Percentiles rank a stretch among this genome's conserved stretches.
Conservation (phyloP, 164 flowering plant species). For the Magnolia changhungtana region DNA sequence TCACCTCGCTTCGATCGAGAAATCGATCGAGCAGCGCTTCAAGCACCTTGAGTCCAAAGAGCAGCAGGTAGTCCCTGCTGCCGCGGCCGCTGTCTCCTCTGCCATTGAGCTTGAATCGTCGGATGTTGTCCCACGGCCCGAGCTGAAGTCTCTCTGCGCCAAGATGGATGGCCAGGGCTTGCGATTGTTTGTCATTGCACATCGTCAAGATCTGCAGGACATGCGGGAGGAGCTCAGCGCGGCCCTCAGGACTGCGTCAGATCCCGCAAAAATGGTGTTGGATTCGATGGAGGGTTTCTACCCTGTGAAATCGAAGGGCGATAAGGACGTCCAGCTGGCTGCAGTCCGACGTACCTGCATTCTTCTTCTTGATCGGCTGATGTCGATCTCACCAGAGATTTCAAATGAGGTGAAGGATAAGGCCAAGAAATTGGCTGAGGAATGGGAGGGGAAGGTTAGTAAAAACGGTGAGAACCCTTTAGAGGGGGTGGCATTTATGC, state of each 20-base stretch:
- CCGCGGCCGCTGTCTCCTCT: background rate
- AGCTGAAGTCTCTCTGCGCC: conserved; percentile 39
- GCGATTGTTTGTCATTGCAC: conserved; percentile 28
- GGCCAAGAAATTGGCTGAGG: conserved; percentile 46
- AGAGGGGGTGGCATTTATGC: conserved; percentile 47
- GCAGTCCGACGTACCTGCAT: conserved; percentile 33
- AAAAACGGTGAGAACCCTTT: conserved; percentile 23
- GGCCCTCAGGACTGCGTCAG: conserved; percentile 39
- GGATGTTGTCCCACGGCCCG: conserved; percentile 27
- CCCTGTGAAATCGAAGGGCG: conserved; percentile 3
- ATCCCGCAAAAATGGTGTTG: conserved; percentile 52
- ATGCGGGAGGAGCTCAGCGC: conserved; percentile 37
- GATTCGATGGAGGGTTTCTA: conserved; percentile 52
- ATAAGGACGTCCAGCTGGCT: conserved; percentile 19
- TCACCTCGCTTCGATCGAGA: conserved; percentile 51
- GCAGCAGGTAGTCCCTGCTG: background rate
- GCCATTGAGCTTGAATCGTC: background rate
- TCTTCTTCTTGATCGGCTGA: conserved; percentile 46
- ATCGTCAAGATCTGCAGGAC: conserved; percentile 22
- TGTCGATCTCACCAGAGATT: conserved; percentile 19
- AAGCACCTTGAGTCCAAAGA: conserved; percentile 19
- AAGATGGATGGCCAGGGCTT: conserved; percentile 57
- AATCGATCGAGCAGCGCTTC: conserved; percentile 22
- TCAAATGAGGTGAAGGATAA: conserved; percentile 29
- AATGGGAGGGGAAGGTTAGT: conserved; percentile 49